Percentiles rank a stretch among this genome's conserved stretches.
Evolutionary conservation across 805 yeast species (phyloP).

Genomic region (Candida maris): DNA sequence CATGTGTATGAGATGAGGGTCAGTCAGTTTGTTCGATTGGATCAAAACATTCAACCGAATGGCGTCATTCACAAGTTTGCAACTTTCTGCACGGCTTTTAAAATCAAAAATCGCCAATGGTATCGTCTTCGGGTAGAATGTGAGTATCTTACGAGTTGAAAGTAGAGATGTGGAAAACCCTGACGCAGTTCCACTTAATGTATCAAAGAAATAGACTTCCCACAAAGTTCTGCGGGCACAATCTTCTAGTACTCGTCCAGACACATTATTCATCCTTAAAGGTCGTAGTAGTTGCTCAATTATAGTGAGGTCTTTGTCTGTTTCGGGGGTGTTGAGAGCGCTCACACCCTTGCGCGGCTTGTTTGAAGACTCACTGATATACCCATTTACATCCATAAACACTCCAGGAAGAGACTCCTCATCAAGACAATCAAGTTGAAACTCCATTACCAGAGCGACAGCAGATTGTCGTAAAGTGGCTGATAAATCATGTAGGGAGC

Average conservation of each 20-base stretch:
- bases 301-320: slow-evolving; percentile 16
- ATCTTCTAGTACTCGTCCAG: slow-evolving; percentile 26
- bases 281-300: slow-evolving; percentile 12
- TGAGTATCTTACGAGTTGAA: slow-evolving; percentile 33
- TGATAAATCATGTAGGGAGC: slow-evolving; percentile 48
- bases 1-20: slow-evolving; percentile 36
- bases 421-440: slow-evolving; percentile 41
- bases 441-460: slow-evolving; percentile 34
- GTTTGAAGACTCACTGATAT: slow-evolving; percentile 17
- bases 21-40: slow-evolving; percentile 36
- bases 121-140: slow-evolving; percentile 38
- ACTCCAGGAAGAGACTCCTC: slow-evolving; percentile 21
- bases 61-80: slow-evolving; percentile 47
- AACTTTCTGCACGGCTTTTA: slow-evolving; percentile 42
- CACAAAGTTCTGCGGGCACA: slow-evolving; percentile 45
- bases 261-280: slow-evolving; percentile 20
- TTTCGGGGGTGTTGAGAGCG: slow-evolving; percentile 17
- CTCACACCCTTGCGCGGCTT: slow-evolving; percentile 2
- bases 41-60: slow-evolving; percentile 45
- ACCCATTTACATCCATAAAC: slow-evolving; percentile 35
- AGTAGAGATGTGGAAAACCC: slow-evolving; percentile 42
- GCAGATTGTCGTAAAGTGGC: slow-evolving; percentile 40
- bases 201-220: slow-evolving; percentile 51
- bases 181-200: slow-evolving; percentile 52
- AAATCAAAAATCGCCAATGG: slow-evolving; percentile 40